These are phyloP conservation scores for Areca catechu DNA, from an alignment of 176 grass and related monocot species.

Conservation along the genomic window DNA sequence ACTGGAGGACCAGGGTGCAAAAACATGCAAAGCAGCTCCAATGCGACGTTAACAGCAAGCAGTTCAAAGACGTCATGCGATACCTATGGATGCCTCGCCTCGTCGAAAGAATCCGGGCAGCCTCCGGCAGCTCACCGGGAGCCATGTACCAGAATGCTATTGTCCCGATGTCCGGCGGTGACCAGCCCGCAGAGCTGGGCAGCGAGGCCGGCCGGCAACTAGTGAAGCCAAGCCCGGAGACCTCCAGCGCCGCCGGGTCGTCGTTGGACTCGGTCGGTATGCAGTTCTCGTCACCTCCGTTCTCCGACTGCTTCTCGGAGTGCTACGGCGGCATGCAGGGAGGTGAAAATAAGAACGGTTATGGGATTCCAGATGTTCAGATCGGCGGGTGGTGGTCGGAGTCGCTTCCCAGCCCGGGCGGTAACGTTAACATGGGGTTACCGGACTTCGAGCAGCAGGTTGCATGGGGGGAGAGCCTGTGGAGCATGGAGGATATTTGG, in stretches of 20 bases:
- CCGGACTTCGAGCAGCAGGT: slow-evolving; percentile 3
- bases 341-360: background rate
- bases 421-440: background rate
- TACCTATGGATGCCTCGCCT: slow-evolving; percentile 12
- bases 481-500: slow-evolving; percentile 12
- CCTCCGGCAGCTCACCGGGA: background rate
- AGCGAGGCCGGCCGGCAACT: background rate
- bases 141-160: background rate
- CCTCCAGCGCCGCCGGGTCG: slow-evolving; percentile 6
- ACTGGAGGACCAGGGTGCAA: slow-evolving; percentile 14
- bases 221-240: slow-evolving; percentile 25
- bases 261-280: slow-evolving; percentile 1
- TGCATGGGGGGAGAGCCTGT: slow-evolving; percentile 4
- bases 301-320: background rate
- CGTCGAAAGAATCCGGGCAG: background rate
- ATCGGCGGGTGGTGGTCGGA: slow-evolving; percentile 23
- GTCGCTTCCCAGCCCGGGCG: background rate
- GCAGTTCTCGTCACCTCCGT: slow-evolving; percentile 3
- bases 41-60: slow-evolving; percentile 19
- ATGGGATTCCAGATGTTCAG: slow-evolving; percentile 7
- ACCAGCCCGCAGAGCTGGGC: background rate
- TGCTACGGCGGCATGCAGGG: background rate
- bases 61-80: slow-evolving; percentile 14
- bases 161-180: background rate
- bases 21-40: slow-evolving; percentile 13